A percentile compares a stretch with the other conserved stretches of the same genome.
Conservation (phyloP, 345 rosid genomes). For the thale cress (Arabidopsis thaliana) region TAIR10.1 NC_003076.8:21184501-21185000, state of each 20-base stretch:
- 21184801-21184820: slow-evolving; percentile 23
- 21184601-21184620: not conserved
- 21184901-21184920: not conserved
- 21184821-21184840: slow-evolving; percentile 39
- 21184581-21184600: slow-evolving; percentile 40
- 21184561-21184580: slow-evolving; percentile 14
- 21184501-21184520: not conserved
- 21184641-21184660: not conserved
- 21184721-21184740: slow-evolving; percentile 21
- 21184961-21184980: not conserved
- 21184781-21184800: slow-evolving; percentile 28
- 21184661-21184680: not conserved
- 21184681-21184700: not conserved
- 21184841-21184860: slow-evolving; percentile 12
- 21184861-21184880: not conserved
- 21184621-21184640: not conserved
- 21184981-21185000: not conserved
- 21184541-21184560: not conserved
- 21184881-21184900: not conserved
- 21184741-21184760: slow-evolving; percentile 35
- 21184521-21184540: not conserved
- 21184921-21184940: not conserved
- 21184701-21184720: not conserved
- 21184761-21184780: slow-evolving; percentile 41
- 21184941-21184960: not conserved